Percentiles rank a stretch among this genome's conserved stretches.
These are phyloP conservation scores for Pugionium cornutum DNA, from an alignment of 345 rosid species.

Conservation along the genomic window DNA sequence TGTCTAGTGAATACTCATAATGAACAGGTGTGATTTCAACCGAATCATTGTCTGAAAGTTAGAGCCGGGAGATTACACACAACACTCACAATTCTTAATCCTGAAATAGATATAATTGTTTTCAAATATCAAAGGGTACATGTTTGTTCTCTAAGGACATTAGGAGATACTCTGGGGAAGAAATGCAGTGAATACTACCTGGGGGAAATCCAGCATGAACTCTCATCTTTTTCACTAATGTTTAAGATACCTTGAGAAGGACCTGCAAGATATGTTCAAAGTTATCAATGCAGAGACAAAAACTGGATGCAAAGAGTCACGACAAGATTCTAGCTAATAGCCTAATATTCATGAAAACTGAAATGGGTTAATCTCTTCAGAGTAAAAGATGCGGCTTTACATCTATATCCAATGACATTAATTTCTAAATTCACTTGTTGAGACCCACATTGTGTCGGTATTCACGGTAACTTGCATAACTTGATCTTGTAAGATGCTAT, in stretches of 20 bases:
- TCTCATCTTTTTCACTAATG: conserved; percentile 15
- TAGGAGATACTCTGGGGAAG: too few relatives aligned
- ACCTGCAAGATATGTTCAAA: conserved; percentile 28
- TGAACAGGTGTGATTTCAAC: too few relatives aligned
- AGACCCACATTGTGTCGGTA: not conserved
- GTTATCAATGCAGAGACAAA: not conserved
- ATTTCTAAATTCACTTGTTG: not conserved
- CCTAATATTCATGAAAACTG: not conserved
- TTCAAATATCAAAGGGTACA: too few relatives aligned
- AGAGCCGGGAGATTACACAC: too few relatives aligned
- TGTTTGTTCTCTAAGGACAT: too few relatives aligned
- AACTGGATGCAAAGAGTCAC: not conserved
- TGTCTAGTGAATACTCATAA: too few relatives aligned
- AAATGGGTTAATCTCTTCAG: not conserved
- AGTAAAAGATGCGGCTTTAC: not conserved
- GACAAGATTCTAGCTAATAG: conserved; percentile 4
- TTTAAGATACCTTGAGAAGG: conserved; percentile 5
- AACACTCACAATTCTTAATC: too few relatives aligned
- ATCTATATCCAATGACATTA: conserved; percentile 2
- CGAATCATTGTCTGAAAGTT: too few relatives aligned
- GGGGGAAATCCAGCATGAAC: conserved; percentile 10
- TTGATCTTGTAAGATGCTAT: conserved; percentile 12
- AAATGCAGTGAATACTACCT: too few relatives aligned
- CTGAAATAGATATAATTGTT: too few relatives aligned
- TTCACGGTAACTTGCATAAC: not conserved